phyloP scores from a whole-genome alignment of 2,329 filamentous ascomycete genomes.

The Trichoderma sp. region DNA sequence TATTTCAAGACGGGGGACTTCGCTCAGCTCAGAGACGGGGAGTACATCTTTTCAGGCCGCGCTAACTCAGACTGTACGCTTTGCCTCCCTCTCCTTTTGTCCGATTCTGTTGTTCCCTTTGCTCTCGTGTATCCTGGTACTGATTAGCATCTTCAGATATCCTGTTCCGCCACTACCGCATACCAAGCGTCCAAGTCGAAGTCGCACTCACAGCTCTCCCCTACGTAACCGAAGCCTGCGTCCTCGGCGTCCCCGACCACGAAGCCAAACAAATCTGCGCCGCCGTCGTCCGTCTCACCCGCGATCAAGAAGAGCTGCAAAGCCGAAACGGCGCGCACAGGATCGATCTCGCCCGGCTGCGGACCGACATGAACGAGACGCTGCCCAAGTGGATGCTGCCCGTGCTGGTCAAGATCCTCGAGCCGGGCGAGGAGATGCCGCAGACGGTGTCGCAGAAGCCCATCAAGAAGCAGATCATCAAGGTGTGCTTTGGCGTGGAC shows the following conservation, averaged over 20 bases:
- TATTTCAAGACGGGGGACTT: constrained; percentile 95
- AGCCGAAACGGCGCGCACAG: neutral
- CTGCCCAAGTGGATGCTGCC: constrained; percentile 31
- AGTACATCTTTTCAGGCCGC: constrained; percentile 33
- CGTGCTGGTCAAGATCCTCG: constrained; percentile 29
- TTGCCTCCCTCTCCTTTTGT: no score
- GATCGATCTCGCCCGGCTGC: constrained; percentile 27
- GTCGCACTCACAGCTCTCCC: constrained; percentile 29
- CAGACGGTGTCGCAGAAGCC: constrained; percentile 30
- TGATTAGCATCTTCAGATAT: constrained; percentile 27
- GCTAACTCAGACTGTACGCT: constrained; percentile 31
- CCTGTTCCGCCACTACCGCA: constrained; percentile 23
- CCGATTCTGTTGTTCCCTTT: neutral
- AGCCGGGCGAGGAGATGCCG: constrained; percentile 30
- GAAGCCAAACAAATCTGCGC: constrained; percentile 32
- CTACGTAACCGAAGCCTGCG: constrained; percentile 32
- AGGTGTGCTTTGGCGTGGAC: constrained; percentile 28
- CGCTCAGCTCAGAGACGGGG: constrained; percentile 60
- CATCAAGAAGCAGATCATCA: constrained; percentile 28
- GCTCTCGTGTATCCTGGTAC: neutral
- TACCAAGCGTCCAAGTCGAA: constrained; percentile 32
- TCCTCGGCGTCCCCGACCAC: constrained; percentile 33
- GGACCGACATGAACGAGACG: constrained; percentile 26
- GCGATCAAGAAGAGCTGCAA: constrained; percentile 7
- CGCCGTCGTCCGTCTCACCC: constrained; percentile 30